These are phyloP conservation scores for Cordyceps militaris DNA, from an alignment of 2,329 filamentous ascomycete genomes.

Conservation along the genomic window DNA sequence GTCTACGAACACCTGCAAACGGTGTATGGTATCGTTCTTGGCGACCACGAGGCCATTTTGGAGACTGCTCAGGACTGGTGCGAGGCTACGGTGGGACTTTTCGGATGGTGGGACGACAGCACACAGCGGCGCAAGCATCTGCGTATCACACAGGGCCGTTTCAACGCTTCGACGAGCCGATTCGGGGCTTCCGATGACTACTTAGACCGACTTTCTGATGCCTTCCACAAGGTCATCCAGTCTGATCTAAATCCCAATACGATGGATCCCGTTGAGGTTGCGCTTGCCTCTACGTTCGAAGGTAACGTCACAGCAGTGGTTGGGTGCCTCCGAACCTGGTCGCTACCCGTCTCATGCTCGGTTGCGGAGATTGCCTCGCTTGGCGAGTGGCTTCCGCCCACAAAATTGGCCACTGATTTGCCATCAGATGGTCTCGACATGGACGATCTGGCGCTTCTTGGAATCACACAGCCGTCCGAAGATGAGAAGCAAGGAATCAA, in stretches of 20 bases:
- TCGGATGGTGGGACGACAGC: conserved; percentile 90
- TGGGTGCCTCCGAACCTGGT: conserved; percentile 70
- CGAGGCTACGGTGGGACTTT: conserved; percentile 75
- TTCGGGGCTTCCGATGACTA: conserved; percentile 59
- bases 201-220: conserved; percentile 62
- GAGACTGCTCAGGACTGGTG: conserved; percentile 82
- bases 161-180: conserved; percentile 33
- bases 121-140: conserved; percentile 39
- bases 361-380: conserved; percentile 79
- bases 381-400: conserved; percentile 67
- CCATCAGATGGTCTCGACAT: conserved; percentile 64
- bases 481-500: conserved; percentile 61
- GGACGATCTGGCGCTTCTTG: conserved; percentile 79
- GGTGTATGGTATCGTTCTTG: conserved; percentile 74
- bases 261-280: conserved; percentile 69
- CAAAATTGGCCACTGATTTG: conserved; percentile 35
- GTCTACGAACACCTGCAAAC: conserved; percentile 79
- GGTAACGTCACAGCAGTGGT: conserved; percentile 72
- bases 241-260: conserved; percentile 73
- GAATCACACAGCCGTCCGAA: conserved; percentile 51
- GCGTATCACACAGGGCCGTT: conserved; percentile 33
- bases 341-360: conserved; percentile 67
- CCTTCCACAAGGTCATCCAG: conserved; percentile 61
- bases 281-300: conserved; percentile 74
- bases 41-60: conserved; percentile 67